Evolutionary conservation across 176 grass and related monocot species (phyloP).

Genomic region (Oropetium thomaeum): DNA sequence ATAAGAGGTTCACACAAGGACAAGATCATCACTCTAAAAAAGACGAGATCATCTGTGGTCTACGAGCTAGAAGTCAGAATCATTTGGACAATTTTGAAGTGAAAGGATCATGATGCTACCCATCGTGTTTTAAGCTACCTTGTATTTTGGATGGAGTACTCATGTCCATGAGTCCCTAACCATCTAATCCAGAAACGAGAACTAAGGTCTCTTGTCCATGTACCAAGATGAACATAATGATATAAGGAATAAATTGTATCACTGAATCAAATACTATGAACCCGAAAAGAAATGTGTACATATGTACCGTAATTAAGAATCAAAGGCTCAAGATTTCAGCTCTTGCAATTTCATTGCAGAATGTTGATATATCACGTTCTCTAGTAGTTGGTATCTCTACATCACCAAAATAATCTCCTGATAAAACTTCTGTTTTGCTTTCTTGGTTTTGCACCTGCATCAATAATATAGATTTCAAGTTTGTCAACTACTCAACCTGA

Average conservation of each 20-base stretch:
- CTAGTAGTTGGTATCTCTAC: constrained; percentile 1
- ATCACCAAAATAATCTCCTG: constrained; percentile 37
- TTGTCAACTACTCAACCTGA: constrained; percentile 1
- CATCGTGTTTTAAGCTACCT: background rate
- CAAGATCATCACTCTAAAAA: background rate
- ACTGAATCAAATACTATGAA: background rate
- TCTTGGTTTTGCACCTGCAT: constrained; percentile 34
- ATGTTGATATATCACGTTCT: background rate
- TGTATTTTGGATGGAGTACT: background rate
- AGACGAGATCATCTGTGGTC: background rate
- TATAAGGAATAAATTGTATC: background rate
- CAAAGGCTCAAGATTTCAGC: background rate
- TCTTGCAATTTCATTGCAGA: background rate
- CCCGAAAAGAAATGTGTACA: background rate
- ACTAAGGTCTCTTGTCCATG: background rate
- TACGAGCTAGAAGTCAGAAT: background rate
- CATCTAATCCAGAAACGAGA: background rate
- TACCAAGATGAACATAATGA: background rate
- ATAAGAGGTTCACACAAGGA: background rate
- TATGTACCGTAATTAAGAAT: background rate
- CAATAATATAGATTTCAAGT: background rate
- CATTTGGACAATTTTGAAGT: background rate
- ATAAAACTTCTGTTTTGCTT: constrained; percentile 33
- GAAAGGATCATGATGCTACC: background rate
- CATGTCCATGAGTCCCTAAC: background rate